A percentile compares a stretch with the other conserved stretches of the same genome.
Conservation (phyloP, 768 basidiomycete genomes). For the Pulveroboletus sp. region DNA sequence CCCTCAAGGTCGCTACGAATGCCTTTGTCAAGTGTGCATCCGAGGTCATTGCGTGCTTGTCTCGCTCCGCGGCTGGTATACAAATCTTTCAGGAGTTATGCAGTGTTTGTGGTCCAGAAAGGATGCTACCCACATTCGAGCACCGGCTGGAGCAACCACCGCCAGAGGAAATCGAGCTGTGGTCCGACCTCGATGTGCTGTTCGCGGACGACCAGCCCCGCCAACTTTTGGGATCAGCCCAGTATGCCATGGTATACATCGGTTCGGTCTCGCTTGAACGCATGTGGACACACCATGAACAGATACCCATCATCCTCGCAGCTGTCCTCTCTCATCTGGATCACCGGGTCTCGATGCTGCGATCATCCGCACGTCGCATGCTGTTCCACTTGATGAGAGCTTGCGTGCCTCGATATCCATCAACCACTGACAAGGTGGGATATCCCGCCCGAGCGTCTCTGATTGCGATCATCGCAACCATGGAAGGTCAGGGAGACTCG, state of each 20-base stretch:
- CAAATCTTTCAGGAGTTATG: slow-evolving; percentile 83
- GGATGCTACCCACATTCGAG: slow-evolving; percentile 78
- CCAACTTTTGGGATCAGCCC: slow-evolving; percentile 73
- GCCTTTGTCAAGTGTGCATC: slow-evolving; percentile 78
- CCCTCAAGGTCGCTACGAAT: slow-evolving; percentile 76
- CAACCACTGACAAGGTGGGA: slow-evolving; percentile 57
- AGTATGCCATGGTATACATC: slow-evolving; percentile 85
- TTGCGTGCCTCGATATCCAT: slow-evolving; percentile 77
- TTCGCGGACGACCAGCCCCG: slow-evolving; percentile 69
- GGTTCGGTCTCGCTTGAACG: slow-evolving; percentile 73
- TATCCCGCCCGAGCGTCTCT: slow-evolving; percentile 47
- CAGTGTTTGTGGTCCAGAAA: slow-evolving; percentile 76
- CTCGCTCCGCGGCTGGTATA: slow-evolving; percentile 69
- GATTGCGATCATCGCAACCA: slow-evolving; percentile 46
- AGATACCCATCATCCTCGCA: slow-evolving; percentile 75
- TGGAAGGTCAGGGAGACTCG: slow-evolving; percentile 57
- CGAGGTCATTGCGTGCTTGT: slow-evolving; percentile 80
- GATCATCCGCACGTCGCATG: slow-evolving; percentile 70
- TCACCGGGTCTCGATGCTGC: slow-evolving; percentile 67
- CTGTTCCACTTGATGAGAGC: slow-evolving; percentile 82
- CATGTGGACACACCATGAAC: slow-evolving; percentile 68
- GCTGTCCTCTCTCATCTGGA: slow-evolving; percentile 81
- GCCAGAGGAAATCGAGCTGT: slow-evolving; percentile 67
- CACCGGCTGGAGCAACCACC: slow-evolving; percentile 62
- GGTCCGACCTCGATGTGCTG: slow-evolving; percentile 76